Evolutionary conservation across 768 basidiomycete genomes (phyloP).

Genomic region (Amanita brunnescens): DNA sequence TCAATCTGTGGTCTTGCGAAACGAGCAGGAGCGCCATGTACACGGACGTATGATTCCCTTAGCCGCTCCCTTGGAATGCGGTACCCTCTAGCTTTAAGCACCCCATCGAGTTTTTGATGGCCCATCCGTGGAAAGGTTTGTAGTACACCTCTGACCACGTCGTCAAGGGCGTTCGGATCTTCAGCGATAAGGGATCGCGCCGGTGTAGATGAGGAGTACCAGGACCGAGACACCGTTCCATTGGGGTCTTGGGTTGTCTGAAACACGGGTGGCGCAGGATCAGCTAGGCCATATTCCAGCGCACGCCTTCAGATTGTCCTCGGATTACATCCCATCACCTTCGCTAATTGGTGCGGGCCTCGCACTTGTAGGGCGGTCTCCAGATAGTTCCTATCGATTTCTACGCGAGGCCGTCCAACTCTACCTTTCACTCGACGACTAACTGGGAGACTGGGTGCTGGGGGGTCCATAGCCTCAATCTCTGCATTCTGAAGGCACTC

Average conservation of each 20-base stretch:
- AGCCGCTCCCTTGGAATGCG: constrained; percentile 10
- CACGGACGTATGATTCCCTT: constrained; percentile 8
- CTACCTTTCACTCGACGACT: background rate
- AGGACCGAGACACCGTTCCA: background rate
- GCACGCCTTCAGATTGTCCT: constrained; percentile 3
- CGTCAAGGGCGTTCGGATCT: constrained; percentile 9
- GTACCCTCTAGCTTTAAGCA: constrained; percentile 11
- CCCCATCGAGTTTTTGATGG: constrained; percentile 14
- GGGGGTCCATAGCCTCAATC: background rate
- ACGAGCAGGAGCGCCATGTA: constrained; percentile 11
- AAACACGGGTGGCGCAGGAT: background rate
- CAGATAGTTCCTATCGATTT: background rate
- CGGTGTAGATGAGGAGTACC: background rate
- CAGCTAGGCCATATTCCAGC: constrained; percentile 11
- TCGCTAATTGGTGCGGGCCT: background rate
- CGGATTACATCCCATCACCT: background rate
- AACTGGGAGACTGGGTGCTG: background rate
- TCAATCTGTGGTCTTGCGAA: constrained; percentile 11
- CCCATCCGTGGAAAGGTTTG: constrained; percentile 10
- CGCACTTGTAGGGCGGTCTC: background rate
- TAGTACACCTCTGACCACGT: constrained; percentile 6
- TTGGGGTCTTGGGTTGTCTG: background rate
- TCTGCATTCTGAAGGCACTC: background rate
- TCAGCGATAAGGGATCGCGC: background rate
- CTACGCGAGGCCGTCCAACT: background rate